These are phyloP conservation scores for Fusarium sp. DNA, from an alignment of 2,329 filamentous ascomycete genomes.

Conservation along the genomic window DNA sequence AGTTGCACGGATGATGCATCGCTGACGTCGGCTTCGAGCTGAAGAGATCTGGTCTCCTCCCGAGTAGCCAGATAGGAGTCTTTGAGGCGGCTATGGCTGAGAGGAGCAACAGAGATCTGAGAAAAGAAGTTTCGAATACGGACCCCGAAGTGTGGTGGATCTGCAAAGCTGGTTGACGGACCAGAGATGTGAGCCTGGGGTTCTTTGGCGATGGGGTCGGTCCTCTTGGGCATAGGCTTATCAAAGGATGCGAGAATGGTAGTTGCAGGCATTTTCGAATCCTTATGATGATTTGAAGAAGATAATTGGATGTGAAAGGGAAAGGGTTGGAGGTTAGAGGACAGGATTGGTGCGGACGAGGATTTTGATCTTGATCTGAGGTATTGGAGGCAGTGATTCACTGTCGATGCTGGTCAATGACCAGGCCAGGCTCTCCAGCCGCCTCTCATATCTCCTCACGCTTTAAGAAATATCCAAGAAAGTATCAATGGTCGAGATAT, in stretches of 20 bases:
- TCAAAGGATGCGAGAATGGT: background rate
- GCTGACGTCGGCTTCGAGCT: no score
- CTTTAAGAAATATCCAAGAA: no score
- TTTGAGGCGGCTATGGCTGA: no score
- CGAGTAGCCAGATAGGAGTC: no score
- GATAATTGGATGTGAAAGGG: background rate
- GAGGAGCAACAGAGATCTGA: no score
- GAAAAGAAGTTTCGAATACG: no score
- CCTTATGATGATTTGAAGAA: background rate
- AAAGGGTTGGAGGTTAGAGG: background rate
- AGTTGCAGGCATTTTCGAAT: background rate
- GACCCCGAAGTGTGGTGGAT: no score
- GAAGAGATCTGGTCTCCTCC: no score
- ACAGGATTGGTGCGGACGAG: background rate
- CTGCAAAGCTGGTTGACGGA: background rate
- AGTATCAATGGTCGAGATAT: background rate
- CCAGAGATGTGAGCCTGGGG: background rate
- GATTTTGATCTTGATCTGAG: background rate
- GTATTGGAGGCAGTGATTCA: background rate
- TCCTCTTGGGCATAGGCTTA: background rate
- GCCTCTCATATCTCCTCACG: no score
- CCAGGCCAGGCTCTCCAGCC: no score
- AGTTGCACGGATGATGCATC: no score
- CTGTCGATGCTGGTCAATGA: no score
- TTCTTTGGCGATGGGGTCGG: background rate